Conservation (phyloP, 106 monocot genomes). For the Apostasia shenzhenica region DNA sequence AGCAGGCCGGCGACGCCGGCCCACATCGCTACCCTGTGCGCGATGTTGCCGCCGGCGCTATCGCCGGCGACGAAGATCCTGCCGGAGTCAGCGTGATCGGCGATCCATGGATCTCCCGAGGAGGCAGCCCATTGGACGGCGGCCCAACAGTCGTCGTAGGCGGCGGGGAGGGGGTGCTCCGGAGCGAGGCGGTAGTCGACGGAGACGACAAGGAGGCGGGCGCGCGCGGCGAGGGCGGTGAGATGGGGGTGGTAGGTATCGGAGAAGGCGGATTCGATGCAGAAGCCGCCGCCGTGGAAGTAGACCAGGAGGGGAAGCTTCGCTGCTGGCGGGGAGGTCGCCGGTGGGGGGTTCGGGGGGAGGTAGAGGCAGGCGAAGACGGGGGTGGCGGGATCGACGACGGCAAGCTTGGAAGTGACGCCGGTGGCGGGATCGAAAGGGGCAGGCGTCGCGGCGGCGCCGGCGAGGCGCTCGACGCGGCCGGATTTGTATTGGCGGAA, state of each 20-base stretch:
- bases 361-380: constrained; percentile 5
- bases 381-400: neutral
- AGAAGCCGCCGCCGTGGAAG: constrained; percentile 19
- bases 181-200: constrained; percentile 62
- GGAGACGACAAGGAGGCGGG: constrained; percentile 24
- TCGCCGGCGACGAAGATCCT: constrained; percentile 15
- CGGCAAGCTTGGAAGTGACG: constrained; percentile 2
- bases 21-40: constrained; percentile 22
- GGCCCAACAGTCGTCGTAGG: constrained; percentile 44
- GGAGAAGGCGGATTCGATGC: neutral
- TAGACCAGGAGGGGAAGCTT: constrained; percentile 12
- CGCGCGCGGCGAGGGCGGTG: neutral
- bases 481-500: constrained; percentile 15
- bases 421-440: constrained; percentile 6
- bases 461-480: constrained; percentile 8
- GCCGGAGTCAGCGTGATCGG: neutral
- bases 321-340: too few species aligned
- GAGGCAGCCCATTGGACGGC: constrained; percentile 14
- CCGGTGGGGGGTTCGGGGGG: neutral
- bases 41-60: constrained; percentile 21
- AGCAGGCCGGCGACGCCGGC: neutral
- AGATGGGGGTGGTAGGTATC: constrained; percentile 9
- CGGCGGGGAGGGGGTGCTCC: constrained; percentile 48
- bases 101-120: constrained; percentile 1
- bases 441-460: neutral